These are phyloP conservation scores for Colletotrichum ledebouriae DNA, from an alignment of 2,329 filamentous ascomycete species.

Conservation along the genomic window DNA sequence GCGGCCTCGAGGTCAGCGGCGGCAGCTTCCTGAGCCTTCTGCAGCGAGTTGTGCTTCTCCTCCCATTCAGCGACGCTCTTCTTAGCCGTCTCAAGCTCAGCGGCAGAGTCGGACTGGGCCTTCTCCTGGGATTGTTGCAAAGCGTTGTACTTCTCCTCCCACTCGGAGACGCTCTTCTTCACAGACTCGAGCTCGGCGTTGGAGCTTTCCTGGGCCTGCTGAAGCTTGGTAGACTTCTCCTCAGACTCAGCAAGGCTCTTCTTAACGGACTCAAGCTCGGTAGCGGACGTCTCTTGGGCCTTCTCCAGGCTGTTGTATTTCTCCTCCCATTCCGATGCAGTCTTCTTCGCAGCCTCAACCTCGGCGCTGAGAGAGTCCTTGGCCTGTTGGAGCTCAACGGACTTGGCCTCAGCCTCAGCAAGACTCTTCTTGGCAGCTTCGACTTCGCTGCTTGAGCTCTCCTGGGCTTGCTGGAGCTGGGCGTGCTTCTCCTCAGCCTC, in stretches of 20 bases:
- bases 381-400: conserved; percentile 40
- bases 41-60: conserved; percentile 43
- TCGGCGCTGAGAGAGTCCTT: conserved; percentile 41
- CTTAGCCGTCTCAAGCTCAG: conserved; percentile 48
- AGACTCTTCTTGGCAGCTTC: conserved; percentile 31
- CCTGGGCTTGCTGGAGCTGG: conserved; percentile 37
- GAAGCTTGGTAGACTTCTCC: conserved; percentile 49
- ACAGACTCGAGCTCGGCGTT: conserved; percentile 42
- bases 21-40: conserved; percentile 33
- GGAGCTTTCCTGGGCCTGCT: conserved; percentile 45
- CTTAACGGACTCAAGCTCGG: conserved; percentile 44
- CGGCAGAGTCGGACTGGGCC: conserved; percentile 50
- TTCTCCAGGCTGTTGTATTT: conserved; percentile 45
- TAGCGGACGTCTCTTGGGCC: conserved; percentile 42
- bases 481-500: conserved; percentile 46
- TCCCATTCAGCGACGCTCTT: conserved; percentile 47
- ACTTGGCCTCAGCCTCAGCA: conserved; percentile 46
- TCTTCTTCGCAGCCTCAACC: conserved; percentile 34
- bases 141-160: conserved; percentile 49
- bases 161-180: conserved; percentile 48
- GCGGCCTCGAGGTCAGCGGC: conserved; percentile 10
- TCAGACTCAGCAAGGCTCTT: conserved; percentile 44
- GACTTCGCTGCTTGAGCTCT: conserved; percentile 37
- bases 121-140: conserved; percentile 47
- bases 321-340: conserved; percentile 45